Evolutionary conservation across 2,329 filamentous ascomycete species (phyloP), one percentile per base, ranked within the genome.

Genomic region (Fusarium sp.): DNA sequence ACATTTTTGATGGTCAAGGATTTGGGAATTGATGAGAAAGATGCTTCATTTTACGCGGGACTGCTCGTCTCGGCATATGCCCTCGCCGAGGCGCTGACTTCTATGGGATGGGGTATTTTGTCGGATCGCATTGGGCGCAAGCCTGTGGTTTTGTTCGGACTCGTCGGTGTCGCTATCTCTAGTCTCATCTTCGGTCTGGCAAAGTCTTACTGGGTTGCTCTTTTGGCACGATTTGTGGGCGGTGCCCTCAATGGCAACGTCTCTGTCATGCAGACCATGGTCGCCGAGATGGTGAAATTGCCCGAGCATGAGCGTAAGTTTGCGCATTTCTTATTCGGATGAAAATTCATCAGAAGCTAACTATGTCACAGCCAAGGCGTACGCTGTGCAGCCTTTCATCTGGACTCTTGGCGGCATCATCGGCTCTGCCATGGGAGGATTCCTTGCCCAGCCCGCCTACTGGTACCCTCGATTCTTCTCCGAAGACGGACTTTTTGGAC

Each of bases 341-440:
- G 4, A 16, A 8, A 9, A 16, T 18, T n/a, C 7, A n/a, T 4
- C 11, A 34, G 1, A 16, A n/a, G 42, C 58, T 70, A 20, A 70
- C 8, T 22, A 8, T 15, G 3, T 6, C 5, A 10, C 32, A 74
- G 72, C 75, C 27, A 67, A 88, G 60, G 94, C 93, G 0, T 98
- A 97, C 76, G 94, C 92, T 2, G 97, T 96, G 82, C 84, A 97
- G 49, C 95, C 95, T 0, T 92, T 97, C 25, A 89, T 97, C 16
- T 97, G 97, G 80, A 94, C 94, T 11, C 83, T 97, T 52, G 95
- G 95, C 32, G 93, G 92, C 30, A 97, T 98, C 66, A 94, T 94
- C 0, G 95, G 95, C 0, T 95, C 95, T 0, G 88, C 95, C 3
- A 82, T 97, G 30, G 95, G 95, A 34, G 95, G 95, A 0, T 79